Evolutionary conservation across 2,329 filamentous ascomycete species (phyloP), one percentile per base, ranked within the genome.

Genomic region (Metarhizium sp.): DNA sequence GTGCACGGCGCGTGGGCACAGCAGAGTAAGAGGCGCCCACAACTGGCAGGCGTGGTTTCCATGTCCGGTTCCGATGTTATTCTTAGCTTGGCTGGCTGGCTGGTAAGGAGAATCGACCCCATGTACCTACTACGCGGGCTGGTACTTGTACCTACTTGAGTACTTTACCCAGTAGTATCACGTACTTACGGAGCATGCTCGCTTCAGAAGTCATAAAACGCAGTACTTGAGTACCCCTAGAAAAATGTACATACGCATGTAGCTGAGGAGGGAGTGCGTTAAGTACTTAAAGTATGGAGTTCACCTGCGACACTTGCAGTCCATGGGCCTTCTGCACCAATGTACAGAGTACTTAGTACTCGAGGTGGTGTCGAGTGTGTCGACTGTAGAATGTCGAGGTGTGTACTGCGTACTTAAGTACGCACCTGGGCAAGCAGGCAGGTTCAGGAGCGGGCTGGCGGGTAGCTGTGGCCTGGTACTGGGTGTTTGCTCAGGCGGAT

Each of bases 401-500:
- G 40, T 43, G 40, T 14, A 43, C 16, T 10, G 3, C 13, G 40
- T 14, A 18, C 18, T 18, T 2, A 1, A 1, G 18, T 18, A 14
- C 16, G n/a, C 10, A 14, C 40, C 2, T 43, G 40, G 6, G 40
- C 13, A 13, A 36, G 34, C 34, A 36, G 34, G 34, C 38, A 40
- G 13, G 8, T 14, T 40, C 11, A 13, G 38, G 5, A 40, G 38
- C 10, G 13, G 38, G 38, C 14, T 40, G 14, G n/a, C n/a, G 40
- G 14, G 53, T 51, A 53, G 51, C 38, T 32, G 46, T 47, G 46
- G 42, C 55, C 47, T 56, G 34, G 32, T 34, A 11, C 46, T 36
- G 30, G 47, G 30, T 51, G 50, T 53, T 43, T 36, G 32, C 10
- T 34, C 32, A 34, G 32, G 7, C 32, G 32, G 32, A 34, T 42